Evolutionary conservation across 2,329 filamentous ascomycete species (phyloP).

Genomic region (Aspergillus sp.): DNA sequence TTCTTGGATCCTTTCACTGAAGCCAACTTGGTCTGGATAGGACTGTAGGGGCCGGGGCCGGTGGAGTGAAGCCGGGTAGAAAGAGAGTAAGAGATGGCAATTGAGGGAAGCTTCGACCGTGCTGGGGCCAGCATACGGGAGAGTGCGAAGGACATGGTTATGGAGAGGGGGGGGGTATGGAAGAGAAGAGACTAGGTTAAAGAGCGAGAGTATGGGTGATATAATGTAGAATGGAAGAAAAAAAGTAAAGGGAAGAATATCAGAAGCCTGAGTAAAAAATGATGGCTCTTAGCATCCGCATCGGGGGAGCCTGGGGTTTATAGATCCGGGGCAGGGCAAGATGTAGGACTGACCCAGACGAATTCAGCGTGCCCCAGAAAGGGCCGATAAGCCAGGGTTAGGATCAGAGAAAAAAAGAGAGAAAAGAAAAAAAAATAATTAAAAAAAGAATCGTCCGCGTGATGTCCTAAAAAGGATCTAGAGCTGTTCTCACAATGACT

Average conservation of each 20-base stretch:
- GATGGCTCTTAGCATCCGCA: neutral
- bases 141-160: constrained; percentile 8
- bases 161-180: neutral
- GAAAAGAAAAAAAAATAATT: constrained; percentile 9
- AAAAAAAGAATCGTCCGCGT: constrained; percentile 18
- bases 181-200: neutral
- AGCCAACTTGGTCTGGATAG: constrained; percentile 28
- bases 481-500: constrained; percentile 21
- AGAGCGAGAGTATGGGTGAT: neutral
- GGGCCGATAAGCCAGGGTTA: constrained; percentile 1
- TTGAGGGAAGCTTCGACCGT: constrained; percentile 6
- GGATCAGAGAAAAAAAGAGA: neutral
- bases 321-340: constrained; percentile 11
- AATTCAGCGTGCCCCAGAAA: neutral
- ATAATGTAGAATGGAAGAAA: neutral
- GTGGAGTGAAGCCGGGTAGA: constrained; percentile 13
- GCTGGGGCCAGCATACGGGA: constrained; percentile 11
- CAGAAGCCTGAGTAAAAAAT: neutral
- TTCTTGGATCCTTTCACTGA: constrained; percentile 15
- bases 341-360: constrained; percentile 12
- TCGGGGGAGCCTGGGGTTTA: constrained; percentile 12
- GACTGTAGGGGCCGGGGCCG: constrained; percentile 13
- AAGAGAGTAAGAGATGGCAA: constrained; percentile 3
- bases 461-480: constrained; percentile 16
- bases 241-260: neutral